Conservation (phyloP, 2,329 filamentous ascomycete genomes). For the Ceratocystiopsis sp. region DNA sequence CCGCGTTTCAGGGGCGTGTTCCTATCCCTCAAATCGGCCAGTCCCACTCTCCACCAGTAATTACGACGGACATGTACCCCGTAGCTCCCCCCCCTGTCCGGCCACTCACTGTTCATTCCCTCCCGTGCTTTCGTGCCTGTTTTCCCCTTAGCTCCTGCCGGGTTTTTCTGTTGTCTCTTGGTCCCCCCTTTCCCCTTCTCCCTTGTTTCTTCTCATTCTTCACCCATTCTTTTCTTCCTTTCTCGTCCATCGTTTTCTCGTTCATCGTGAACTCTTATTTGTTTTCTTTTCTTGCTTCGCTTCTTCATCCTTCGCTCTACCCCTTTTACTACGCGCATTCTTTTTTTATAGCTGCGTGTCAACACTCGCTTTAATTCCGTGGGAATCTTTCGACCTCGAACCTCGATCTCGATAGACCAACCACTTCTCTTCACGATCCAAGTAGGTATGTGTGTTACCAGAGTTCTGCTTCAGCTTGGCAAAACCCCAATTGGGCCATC, state of each 20-base stretch:
- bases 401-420: neutral
- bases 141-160: neutral
- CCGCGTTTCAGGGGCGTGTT: too few species aligned
- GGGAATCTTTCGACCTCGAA: neutral
- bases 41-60: too few species aligned
- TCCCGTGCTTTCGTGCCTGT: neutral
- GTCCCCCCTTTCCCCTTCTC: slow-evolving; percentile 1
- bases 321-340: slow-evolving; percentile 2
- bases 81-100: too few species aligned
- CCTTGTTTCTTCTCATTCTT: slow-evolving; percentile 1
- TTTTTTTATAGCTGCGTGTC: slow-evolving; percentile 6
- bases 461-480: too few species aligned
- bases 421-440: too few species aligned
- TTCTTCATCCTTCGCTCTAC: neutral
- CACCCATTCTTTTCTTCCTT: slow-evolving; percentile 3
- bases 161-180: slow-evolving; percentile 1
- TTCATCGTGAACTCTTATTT: slow-evolving; percentile 5
- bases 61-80: too few species aligned
- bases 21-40: too few species aligned
- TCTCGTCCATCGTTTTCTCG: slow-evolving; percentile 10
- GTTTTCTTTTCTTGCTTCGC: slow-evolving; percentile 1
- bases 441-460: too few species aligned
- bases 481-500: too few species aligned
- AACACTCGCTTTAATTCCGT: slow-evolving; percentile 6
- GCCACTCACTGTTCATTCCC: neutral